phyloP scores from a whole-genome alignment of 2,329 filamentous ascomycete species.

The Aspergillus sp. region DNA sequence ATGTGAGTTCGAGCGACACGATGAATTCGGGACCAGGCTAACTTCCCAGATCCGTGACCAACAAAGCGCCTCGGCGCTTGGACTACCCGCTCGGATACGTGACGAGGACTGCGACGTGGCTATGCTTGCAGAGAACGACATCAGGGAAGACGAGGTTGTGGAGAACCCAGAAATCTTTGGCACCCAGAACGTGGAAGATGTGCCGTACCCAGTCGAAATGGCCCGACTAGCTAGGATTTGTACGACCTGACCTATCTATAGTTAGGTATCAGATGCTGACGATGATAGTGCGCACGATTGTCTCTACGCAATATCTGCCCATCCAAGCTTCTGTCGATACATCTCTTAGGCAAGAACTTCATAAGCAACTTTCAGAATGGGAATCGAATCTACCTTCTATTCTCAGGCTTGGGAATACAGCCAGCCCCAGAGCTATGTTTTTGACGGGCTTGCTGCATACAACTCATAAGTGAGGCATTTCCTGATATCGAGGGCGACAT shows the following conservation, averaged over 20 bases:
- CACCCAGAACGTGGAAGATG: constrained; percentile 33
- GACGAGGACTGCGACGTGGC: constrained; percentile 52
- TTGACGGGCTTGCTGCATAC: constrained; percentile 45
- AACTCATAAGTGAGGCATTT: constrained; percentile 41
- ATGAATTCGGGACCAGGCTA: background rate
- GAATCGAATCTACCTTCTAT: constrained; percentile 36
- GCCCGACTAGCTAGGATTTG: constrained; percentile 38
- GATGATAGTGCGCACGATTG: constrained; percentile 20
- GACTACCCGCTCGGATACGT: constrained; percentile 48
- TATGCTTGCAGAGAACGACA: constrained; percentile 38
- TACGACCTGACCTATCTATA: constrained; percentile 14
- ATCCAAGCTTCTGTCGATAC: constrained; percentile 23
- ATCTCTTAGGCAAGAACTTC: constrained; percentile 22
- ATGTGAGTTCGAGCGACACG: constrained; percentile 27
- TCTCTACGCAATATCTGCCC: constrained; percentile 38
- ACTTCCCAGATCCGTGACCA: constrained; percentile 44
- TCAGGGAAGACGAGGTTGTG: constrained; percentile 32
- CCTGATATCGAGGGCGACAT: background rate
- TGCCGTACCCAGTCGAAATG: constrained; percentile 39
- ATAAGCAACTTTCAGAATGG: constrained; percentile 41
- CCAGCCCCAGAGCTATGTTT: constrained; percentile 35
- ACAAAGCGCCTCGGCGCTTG: constrained; percentile 47
- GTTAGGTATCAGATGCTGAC: background rate
- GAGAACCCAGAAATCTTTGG: constrained; percentile 28
- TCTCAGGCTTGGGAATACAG: constrained; percentile 35